These are phyloP conservation scores for Backusella tuberculispora DNA, from an alignment of 192 early-diverging fungal species.

Conservation along the genomic window DNA sequence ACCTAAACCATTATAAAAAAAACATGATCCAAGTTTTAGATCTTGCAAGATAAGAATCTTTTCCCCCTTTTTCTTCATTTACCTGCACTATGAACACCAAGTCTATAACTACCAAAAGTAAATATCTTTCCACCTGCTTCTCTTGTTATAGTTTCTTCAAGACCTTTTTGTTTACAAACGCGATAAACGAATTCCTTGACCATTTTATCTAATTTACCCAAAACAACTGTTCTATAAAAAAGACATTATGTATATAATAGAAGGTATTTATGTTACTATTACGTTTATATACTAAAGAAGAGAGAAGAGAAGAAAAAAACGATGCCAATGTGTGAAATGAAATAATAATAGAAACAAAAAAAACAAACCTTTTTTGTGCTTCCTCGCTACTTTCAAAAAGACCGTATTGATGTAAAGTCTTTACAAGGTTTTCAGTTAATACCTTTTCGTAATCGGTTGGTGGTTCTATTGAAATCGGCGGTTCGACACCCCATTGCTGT, in stretches of 20 bases:
- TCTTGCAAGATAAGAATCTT: neutral
- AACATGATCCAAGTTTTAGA: neutral
- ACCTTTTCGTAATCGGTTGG: constrained; percentile 72
- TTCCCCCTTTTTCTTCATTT: constrained; percentile 32
- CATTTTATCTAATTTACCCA: constrained; percentile 83
- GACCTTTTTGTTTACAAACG: constrained; percentile 64
- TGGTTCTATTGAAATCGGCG: constrained; percentile 65
- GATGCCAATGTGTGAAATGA: neutral
- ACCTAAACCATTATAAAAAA: constrained; percentile 45
- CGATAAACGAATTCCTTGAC: constrained; percentile 91
- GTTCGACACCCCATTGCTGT: constrained; percentile 74
- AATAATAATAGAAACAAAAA: neutral
- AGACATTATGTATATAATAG: neutral
- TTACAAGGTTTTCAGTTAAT: constrained; percentile 70
- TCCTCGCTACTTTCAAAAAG: constrained; percentile 91
- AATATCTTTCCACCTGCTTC: constrained; percentile 96
- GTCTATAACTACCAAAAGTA: constrained; percentile 94
- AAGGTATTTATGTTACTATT: neutral
- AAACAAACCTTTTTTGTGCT: constrained; percentile 72
- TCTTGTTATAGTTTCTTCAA: constrained; percentile 79
- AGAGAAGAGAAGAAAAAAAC: neutral
- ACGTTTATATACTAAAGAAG: neutral
- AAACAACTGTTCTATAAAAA: constrained; percentile 70
- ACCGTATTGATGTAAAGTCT: constrained; percentile 72
- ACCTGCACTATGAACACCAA: constrained; percentile 93